Percentiles rank a stretch among this genome's conserved stretches.
Evolutionary conservation across 2,329 filamentous ascomycete species (phyloP).

Genomic region (Mycogone perniciosa): DNA sequence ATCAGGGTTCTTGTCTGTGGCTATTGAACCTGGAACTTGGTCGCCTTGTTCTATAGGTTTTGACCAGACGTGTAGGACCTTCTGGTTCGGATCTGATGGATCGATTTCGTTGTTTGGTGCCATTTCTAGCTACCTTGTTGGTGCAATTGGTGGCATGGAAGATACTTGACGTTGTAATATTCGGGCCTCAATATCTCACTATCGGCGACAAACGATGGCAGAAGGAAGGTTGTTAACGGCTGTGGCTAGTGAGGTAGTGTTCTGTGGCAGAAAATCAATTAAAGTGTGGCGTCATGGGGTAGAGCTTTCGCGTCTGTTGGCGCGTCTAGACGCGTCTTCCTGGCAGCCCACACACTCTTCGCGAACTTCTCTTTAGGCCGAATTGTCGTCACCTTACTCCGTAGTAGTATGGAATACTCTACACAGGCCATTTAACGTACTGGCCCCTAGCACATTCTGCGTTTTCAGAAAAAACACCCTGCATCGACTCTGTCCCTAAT

Average conservation of each 20-base stretch:
- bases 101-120: conserved; percentile 25
- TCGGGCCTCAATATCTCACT: background rate
- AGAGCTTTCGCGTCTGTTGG: conserved; percentile 21
- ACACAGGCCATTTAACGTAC: background rate
- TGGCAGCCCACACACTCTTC: conserved; percentile 9
- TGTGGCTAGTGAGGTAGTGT: conserved; percentile 6
- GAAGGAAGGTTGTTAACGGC: conserved; percentile 1
- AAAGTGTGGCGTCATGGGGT: conserved; percentile 23
- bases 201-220: conserved; percentile 2
- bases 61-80: conserved; percentile 32
- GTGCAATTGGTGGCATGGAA: conserved; percentile 9
- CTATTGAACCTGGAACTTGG: conserved; percentile 10
- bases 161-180: background rate
- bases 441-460: background rate
- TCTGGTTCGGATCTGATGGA: conserved; percentile 21
- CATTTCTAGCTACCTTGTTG: conserved; percentile 29
- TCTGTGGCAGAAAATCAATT: conserved; percentile 25
- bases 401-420: background rate
- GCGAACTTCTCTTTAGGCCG: conserved; percentile 1
- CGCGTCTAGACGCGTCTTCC: conserved; percentile 30
- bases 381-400: background rate
- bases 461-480: background rate
- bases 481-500: background rate
- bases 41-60: conserved; percentile 26
- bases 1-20: conserved; percentile 9